phyloP scores from a whole-genome alignment of 192 early-diverging fungal species.

The Backusella westeae region DNA sequence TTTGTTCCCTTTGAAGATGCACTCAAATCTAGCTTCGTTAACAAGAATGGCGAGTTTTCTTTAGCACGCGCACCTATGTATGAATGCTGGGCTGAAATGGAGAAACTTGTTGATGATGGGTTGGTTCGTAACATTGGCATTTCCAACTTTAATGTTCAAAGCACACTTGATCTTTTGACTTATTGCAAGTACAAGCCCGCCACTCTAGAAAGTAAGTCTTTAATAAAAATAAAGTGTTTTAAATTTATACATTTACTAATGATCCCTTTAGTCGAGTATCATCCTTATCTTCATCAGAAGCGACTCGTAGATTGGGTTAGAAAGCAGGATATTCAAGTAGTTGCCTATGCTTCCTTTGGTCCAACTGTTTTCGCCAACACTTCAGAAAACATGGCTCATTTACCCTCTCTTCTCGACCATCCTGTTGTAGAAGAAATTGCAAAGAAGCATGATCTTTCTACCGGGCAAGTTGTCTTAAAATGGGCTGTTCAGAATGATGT shows the following conservation, averaged over 20 bases:
- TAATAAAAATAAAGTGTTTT: not conserved
- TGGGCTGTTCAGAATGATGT: conserved; percentile 66
- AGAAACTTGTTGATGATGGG: conserved; percentile 58
- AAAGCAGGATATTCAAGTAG: conserved; percentile 55
- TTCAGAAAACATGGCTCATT: conserved; percentile 19
- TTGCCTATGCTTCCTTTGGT: conserved; percentile 74
- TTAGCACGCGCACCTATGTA: conserved; percentile 45
- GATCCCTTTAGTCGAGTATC: conserved; percentile 52
- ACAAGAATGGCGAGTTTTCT: conserved; percentile 7
- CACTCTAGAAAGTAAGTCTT: conserved; percentile 50
- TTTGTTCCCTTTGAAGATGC: not conserved
- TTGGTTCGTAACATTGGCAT: conserved; percentile 63
- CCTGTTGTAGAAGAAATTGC: conserved; percentile 51
- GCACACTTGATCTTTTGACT: conserved; percentile 49
- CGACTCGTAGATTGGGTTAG: conserved; percentile 57
- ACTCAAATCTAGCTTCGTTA: conserved; percentile 1
- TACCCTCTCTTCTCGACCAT: conserved; percentile 47
- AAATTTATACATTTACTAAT: not conserved
- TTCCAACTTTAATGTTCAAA: conserved; percentile 59
- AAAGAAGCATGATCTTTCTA: conserved; percentile 42
- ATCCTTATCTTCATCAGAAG: conserved; percentile 69
- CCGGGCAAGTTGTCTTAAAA: conserved; percentile 56
- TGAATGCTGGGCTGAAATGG: conserved; percentile 73
- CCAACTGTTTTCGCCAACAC: conserved; percentile 26
- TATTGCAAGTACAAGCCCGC: conserved; percentile 61